Evolutionary conservation across 768 basidiomycete species (phyloP).

Genomic region (Hygrocybe punicea): DNA sequence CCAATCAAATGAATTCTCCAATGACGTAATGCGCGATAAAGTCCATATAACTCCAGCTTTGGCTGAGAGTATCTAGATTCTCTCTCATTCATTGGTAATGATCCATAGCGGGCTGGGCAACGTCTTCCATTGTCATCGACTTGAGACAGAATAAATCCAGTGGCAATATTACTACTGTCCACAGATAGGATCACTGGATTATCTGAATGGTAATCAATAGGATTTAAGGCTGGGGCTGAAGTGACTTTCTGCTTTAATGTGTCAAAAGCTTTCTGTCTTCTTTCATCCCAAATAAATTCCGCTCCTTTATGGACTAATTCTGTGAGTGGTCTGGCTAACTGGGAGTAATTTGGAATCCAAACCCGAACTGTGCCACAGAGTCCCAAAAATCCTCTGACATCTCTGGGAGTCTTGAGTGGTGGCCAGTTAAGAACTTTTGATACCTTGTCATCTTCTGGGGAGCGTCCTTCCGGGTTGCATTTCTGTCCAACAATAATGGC

Average conservation of each 20-base stretch:
- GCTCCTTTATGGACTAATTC: too few species aligned
- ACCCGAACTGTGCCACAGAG: too few species aligned
- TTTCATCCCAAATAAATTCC: too few species aligned
- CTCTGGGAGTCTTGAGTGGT: too few species aligned
- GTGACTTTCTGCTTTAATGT: slow-evolving; percentile 12
- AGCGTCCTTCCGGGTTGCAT: slow-evolving; percentile 29
- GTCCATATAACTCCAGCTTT: slow-evolving; percentile 33
- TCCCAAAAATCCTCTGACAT: too few species aligned
- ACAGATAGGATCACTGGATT: slow-evolving; percentile 30
- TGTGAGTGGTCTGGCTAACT: too few species aligned
- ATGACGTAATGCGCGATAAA: slow-evolving; percentile 26
- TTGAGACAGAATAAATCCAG: slow-evolving; percentile 34
- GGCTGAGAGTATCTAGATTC: slow-evolving; percentile 33
- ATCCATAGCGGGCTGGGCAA: slow-evolving; percentile 30
- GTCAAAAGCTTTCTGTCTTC: slow-evolving; percentile 24
- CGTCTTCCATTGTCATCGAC: slow-evolving; percentile 21
- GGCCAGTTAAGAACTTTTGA: slow-evolving; percentile 26
- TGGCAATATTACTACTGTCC: slow-evolving; percentile 27
- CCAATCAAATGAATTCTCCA: slow-evolving; percentile 29
- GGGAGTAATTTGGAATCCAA: too few species aligned
- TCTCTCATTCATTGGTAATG: slow-evolving; percentile 27
- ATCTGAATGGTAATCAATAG: too few species aligned
- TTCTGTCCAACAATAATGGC: slow-evolving; percentile 30
- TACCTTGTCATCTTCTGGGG: slow-evolving; percentile 26
- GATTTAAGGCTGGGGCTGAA: slow-evolving; percentile 20